A percentile compares a stretch with the other conserved stretches of the same genome.
Evolutionary conservation across 257 asterid genomes (phyloP).

Genomic region (Scutellaria minor): DNA sequence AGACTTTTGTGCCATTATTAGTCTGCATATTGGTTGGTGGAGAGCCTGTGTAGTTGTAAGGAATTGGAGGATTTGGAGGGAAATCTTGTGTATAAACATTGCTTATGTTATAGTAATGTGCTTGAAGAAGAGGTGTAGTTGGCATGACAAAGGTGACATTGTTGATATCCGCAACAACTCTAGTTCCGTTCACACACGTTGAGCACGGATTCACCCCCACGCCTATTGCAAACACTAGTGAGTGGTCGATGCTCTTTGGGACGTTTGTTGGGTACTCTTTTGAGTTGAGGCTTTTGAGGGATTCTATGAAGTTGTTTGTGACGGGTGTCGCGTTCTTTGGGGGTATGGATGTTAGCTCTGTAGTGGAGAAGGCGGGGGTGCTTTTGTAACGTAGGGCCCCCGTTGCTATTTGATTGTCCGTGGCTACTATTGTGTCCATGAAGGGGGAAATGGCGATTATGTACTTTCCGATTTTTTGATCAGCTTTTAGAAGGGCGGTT

Average conservation of each 20-base stretch:
- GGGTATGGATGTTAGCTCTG: slow-evolving; percentile 50
- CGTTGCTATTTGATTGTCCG: slow-evolving; percentile 59
- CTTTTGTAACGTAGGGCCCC: slow-evolving; percentile 51
- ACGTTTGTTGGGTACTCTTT: slow-evolving; percentile 53
- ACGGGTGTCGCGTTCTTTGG: slow-evolving; percentile 54
- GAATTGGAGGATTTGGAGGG: slow-evolving; percentile 59
- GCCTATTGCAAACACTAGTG: slow-evolving; percentile 60
- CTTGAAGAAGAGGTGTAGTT: slow-evolving; percentile 62
- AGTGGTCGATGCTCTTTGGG: slow-evolving; percentile 55
- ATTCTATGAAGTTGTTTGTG: slow-evolving; percentile 47
- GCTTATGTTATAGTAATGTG: slow-evolving; percentile 57
- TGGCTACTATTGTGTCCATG: slow-evolving; percentile 70
- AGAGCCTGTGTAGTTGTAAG: slow-evolving; percentile 69
- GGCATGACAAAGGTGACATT: slow-evolving; percentile 80
- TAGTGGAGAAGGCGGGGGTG: slow-evolving; percentile 40
- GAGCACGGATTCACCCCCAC: slow-evolving; percentile 70
- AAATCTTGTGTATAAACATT: slow-evolving; percentile 71
- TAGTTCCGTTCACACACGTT: slow-evolving; percentile 53
- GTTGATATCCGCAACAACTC: slow-evolving; percentile 60
- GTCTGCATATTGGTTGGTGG: slow-evolving; percentile 70
- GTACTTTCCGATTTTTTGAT: slow-evolving; percentile 52
- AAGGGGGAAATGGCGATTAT: slow-evolving; percentile 66
- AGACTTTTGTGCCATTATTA: slow-evolving; percentile 60
- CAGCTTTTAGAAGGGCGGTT: slow-evolving; percentile 56
- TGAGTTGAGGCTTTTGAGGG: slow-evolving; percentile 68